Base-by-base conservation (phyloP, 495 filamentous ascomycete species). In the Penicillium tannophilum region DNA sequence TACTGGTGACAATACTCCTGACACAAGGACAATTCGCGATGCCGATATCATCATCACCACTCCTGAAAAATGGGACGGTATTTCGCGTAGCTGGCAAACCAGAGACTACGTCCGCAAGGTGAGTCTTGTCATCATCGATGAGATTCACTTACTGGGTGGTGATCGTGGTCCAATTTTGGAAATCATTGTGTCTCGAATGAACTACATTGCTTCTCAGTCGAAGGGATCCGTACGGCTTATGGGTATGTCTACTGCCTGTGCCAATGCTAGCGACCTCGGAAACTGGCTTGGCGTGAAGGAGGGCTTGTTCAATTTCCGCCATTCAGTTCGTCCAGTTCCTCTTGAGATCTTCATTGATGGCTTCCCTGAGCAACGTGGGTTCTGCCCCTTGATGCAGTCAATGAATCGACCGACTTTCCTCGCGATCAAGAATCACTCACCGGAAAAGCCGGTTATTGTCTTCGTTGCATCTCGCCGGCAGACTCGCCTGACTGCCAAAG, bases 41-140 rank as follows among this genome's bases (percentile, higher is more conserved):
- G 94, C 94, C 16, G 94, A 99, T 73, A 91, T 99, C 70, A 99
- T 99, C 59, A 90, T 99, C 62, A 99, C 94, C 2, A 99, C 94
- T 0, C 94, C 94, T 26, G 94, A 99, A 72, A 99, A 99, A 70
- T 99, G 94, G 94, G 94, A 99, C 70, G 95, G 95, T 84, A 98
- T 99, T 69, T 94, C 90, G 54, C 89, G 94, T 83, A 93, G 89
- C 68, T 99, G 94, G 94, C 92, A 97, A 70, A 98, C 93, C 3
- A 86, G 94, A 82, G 87, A 90, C 46, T 99, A 98, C 69, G 94
- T 99, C 24, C 88, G 90, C 44, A 89, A 97, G 76, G 95, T 99
- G 43, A 91, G 91, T 58, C 79, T 98, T 35, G 95, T 99, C 44
- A 96, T 99, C 65, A 98, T 99, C 66, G 94, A 99, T 72, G 94